Evolutionary conservation across 441 rosid species (phyloP), one percentile per base, ranked within the genome.

Genomic region (Populus hybrid): DNA sequence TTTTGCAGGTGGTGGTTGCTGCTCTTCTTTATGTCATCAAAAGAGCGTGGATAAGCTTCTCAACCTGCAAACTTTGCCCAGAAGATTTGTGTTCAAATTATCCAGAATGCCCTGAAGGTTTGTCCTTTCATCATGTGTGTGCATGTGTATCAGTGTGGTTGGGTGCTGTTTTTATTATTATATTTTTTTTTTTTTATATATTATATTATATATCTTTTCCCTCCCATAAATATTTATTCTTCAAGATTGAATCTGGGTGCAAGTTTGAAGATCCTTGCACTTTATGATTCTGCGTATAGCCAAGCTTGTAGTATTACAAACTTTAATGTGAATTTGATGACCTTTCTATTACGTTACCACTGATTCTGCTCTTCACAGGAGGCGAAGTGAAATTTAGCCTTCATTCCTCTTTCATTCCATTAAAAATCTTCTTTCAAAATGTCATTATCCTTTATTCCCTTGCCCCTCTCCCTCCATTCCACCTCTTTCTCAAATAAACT

Each of bases 31-130:
- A 91, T 79, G 98, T n/a, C 98, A 9, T 68, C 95, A 3, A 91
- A 86, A 82, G 94, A 89, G 72, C 81, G n/a, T 94, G 83, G 97
- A 92, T 57, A 91, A 89, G 75, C 83, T 94, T 83, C 86, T n/a
- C n/a, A 83, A 23, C 92, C 94, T 11, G 92, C 91, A 23, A 94
- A 94, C 85, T 94, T 94, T 42, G 98, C 92, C 75, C 95, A 92
- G 84, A 92, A 89, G 77, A 89, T 94, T 18, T 97, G 98, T 75
- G 95, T 94, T 69, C 97, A 94, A 75, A 90, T 94, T 50, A 92
- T 92, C 77, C 98, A 94, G 79, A 94, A 94, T 77, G 98, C 98
- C 19, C 79, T 94, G 16, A 94, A 91, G 97, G 95, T 92, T 65
- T 73, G 83, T 73, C n/a, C 9, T 40, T 53, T n/a, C 18, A 14